Evolutionary conservation across 2,329 filamentous ascomycete species (phyloP).

Genomic region (Colletotrichum chrysophilum): DNA sequence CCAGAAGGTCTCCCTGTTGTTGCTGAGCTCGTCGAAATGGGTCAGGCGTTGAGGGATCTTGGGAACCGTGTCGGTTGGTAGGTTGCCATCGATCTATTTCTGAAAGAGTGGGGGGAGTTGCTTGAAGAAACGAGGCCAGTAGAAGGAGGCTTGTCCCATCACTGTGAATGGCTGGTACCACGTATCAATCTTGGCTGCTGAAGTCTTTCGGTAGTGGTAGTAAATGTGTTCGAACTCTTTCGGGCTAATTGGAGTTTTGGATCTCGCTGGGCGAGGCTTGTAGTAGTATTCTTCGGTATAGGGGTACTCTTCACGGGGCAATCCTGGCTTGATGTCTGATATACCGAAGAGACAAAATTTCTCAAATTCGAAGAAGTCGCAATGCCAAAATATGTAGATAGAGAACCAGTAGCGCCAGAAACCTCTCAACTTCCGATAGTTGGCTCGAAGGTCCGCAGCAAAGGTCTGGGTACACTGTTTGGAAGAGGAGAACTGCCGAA

Average conservation of each 20-base stretch:
- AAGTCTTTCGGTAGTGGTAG: not conserved
- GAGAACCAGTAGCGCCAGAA: not conserved
- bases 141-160: not conserved
- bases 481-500: too few species aligned
- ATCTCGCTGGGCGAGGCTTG: not conserved
- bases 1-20: not conserved
- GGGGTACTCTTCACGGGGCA: not conserved
- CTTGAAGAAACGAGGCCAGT: not conserved
- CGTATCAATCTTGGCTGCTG: not conserved
- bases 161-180: not conserved
- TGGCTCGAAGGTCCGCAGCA: too few species aligned
- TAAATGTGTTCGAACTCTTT: not conserved
- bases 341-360: not conserved
- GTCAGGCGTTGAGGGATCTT: not conserved
- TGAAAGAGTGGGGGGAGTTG: fast-evolving
- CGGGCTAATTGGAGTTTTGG: not conserved
- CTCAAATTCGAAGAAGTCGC: not conserved
- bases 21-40: not conserved
- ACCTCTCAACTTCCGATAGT: too few species aligned
- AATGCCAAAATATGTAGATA: not conserved
- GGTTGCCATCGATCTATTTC: not conserved
- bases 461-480: too few species aligned
- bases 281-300: not conserved
- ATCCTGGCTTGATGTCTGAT: fast-evolving
- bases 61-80: not conserved